Evolutionary conservation across 78 protist genomes (phyloP).

Genomic region (Isochrysis galbana): DNA sequence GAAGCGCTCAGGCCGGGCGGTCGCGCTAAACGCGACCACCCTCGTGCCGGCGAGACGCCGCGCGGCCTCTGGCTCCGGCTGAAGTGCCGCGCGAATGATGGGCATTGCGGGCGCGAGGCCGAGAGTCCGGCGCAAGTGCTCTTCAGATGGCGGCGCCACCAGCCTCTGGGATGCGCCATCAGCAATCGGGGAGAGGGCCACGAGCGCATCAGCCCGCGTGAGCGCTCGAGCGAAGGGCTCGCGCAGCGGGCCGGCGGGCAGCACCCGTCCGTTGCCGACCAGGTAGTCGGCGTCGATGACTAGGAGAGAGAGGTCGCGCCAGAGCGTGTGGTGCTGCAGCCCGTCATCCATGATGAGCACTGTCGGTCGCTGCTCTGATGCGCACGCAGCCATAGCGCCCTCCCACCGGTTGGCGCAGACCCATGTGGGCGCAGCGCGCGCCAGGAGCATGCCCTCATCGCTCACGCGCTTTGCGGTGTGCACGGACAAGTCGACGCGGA

Average conservation of each 20-base stretch:
- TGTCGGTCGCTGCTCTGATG: not conserved
- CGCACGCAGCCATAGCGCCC: not conserved
- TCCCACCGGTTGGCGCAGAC: not conserved
- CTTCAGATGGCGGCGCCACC: not conserved
- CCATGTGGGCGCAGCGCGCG: not conserved
- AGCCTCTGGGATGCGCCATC: not conserved
- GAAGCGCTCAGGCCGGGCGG: constrained; percentile 11
- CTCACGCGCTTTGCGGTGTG: not conserved
- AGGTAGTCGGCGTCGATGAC: not conserved
- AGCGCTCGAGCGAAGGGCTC: not conserved
- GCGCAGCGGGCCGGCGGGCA: constrained; percentile 3
- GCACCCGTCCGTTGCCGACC: not conserved
- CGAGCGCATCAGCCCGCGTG: not conserved
- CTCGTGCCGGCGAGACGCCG: not conserved
- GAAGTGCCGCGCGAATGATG: not conserved
- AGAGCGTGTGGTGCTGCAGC: not conserved
- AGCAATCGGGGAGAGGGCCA: not conserved
- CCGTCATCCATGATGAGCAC: constrained; percentile 5
- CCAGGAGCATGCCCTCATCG: not conserved
- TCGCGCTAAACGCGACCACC: not conserved
- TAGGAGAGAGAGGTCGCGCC: not conserved
- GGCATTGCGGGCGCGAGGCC: not conserved
- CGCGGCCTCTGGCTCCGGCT: not conserved
- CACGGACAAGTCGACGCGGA: not conserved
- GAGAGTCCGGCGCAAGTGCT: not conserved